Base-by-base conservation (phyloP, 345 rosid species). In the Citrus australasica region DNA sequence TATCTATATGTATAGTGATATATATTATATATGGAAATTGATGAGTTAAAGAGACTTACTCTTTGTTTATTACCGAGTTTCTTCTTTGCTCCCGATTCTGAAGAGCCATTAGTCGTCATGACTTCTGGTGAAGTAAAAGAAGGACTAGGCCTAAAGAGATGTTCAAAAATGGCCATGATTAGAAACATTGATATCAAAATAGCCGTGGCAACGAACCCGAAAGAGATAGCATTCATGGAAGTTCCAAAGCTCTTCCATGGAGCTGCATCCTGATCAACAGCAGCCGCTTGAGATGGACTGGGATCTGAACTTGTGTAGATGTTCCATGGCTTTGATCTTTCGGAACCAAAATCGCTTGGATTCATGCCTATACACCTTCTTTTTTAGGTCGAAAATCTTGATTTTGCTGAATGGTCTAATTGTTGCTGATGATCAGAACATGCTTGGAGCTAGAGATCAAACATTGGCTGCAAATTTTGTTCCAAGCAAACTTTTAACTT, bases 141-240 rank as follows among this genome's bases (percentile, higher is more conserved):
- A 77, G 91, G 85, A 42, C 80, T 80, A n/a, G 95, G 93, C 79
- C 92, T 86, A 42, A 93, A 92, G 46, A 93, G 90, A 84, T 93
- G 97, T 76, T 95, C 98, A 28, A 93, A 95, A 72, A 95, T 92
- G 63, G 98, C 98, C 97, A 93, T 95, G 78, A 95, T 89, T 68
- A 95, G 87, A 79, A 95, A 95, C 95, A 95, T 90, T n/a, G 97
- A 88, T 74, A 95, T 84, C 80, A 93, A 79, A 75, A 95, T 89
- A 42, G 98, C 98, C 1, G 98, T 95, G n/a, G 98, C 98, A 66
- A 95, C 93, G 28, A 95, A 90, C 51, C 98, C 98, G 28, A 91
- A 95, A 6, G 98, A 90, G 21, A 95, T 87, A 1, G 98, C 98
- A 69, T 86, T 90, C 91, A 90, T 87, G 21, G 97, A 93, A 6